Conservation (phyloP, 2,329 filamentous ascomycete genomes). For the Penicillium oxalicum region DNA sequence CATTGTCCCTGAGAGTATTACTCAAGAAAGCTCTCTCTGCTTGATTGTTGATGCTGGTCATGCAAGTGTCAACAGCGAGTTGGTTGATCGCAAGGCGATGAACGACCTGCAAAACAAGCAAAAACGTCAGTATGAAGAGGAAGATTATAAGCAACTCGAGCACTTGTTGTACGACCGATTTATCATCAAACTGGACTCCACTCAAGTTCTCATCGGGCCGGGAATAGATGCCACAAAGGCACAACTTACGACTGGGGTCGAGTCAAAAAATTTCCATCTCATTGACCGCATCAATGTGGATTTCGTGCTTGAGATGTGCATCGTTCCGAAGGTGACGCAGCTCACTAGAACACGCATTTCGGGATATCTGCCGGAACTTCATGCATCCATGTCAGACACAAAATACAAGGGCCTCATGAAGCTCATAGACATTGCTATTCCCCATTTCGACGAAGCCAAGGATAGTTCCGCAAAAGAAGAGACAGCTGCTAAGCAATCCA, state of each 20-base stretch:
- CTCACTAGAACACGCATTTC: conserved; percentile 87
- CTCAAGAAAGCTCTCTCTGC: conserved; percentile 71
- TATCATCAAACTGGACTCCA: conserved; percentile 83
- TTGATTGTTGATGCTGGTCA: conserved; percentile 95
- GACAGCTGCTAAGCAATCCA: conserved; percentile 26
- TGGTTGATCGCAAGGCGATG: conserved; percentile 87
- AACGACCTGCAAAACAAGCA: conserved; percentile 88
- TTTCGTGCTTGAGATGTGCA: conserved; percentile 92
- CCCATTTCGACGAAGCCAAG: conserved; percentile 60
- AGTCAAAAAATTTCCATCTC: conserved; percentile 71
- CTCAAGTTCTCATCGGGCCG: conserved; percentile 89
- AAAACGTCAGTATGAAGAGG: conserved; percentile 75
- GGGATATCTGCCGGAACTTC: conserved; percentile 83
- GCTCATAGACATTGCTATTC: conserved; percentile 89
- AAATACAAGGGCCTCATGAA: conserved; percentile 98
- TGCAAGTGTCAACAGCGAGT: conserved; percentile 84
- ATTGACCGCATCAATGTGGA: conserved; percentile 97
- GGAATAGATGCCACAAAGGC: conserved; percentile 85
- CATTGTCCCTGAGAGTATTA: conserved; percentile 92
- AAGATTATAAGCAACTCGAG: conserved; percentile 82
- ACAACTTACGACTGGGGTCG: conserved; percentile 64
- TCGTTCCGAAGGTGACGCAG: conserved; percentile 91
- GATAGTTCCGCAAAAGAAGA: conserved; percentile 33
- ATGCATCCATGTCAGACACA: conserved; percentile 83
- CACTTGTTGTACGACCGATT: conserved; percentile 98